Base-by-base conservation (phyloP, 805 yeast genomes). In the Lachancea kluyveri region DNA sequence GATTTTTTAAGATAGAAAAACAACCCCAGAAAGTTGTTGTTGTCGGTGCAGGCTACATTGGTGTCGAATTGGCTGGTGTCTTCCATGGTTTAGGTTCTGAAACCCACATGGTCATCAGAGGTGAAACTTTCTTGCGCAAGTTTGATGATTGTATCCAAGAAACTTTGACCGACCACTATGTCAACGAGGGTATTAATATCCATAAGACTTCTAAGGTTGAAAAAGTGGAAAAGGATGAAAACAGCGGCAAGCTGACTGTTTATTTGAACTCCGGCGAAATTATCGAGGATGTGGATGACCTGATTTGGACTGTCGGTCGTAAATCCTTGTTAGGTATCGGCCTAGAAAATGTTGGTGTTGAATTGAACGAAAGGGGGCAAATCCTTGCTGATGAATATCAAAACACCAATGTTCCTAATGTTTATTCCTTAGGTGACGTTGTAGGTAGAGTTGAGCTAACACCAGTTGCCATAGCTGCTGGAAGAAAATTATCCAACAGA, bases 391-490 rank as follows among this genome's bases (percentile, higher is more conserved):
- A 92, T 57, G 96, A 86, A 62, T 90, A 65, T 62, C 97, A 92
- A 68, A 74, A 77, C 53, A 81, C 96, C 6, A 67, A 74, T 30
- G 72, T 81, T 42, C 65, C 73, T 35, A 71, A 76, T 57, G 69
- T 92, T 42, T 85, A 71, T 56, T 80, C 98, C 2, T 65, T 92
- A 27, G 99, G 99, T 52, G 99, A 92, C 59, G 94, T 90, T 39
- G 81, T 84, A 26, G 96, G 96, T 41, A 77, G 82, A 18, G 81
- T 84, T 26, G 97, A 92, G 66, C 72, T 92, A 50, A 92, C 99
- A 3, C 99, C 99, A 6, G 96, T 87, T 26, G 98, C 98, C 22
- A 92, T 92, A 64, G 96, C 98, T 21, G 88, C 98, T 7, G 99
- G 99, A 40, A 79, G 99, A 62, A 84, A 77, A 58, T 71, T 92